These are phyloP conservation scores for Yarrowia keelungensis DNA, from an alignment of 805 yeast species.

Conservation along the genomic window DNA sequence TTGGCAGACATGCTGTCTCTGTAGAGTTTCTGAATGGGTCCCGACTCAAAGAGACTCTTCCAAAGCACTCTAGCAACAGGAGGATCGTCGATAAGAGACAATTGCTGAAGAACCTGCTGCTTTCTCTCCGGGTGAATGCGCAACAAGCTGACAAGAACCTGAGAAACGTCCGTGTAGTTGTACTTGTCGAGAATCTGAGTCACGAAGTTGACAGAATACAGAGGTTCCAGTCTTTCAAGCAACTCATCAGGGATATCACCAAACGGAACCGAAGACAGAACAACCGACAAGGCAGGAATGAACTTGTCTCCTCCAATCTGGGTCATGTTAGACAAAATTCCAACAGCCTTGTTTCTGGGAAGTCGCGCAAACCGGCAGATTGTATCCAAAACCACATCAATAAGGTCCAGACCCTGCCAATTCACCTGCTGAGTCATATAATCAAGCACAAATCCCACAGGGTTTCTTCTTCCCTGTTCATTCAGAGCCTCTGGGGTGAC, in stretches of 20 bases:
- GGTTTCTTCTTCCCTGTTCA: slow-evolving; percentile 13
- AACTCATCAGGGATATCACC: slow-evolving; percentile 25
- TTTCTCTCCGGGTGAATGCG: slow-evolving; percentile 27
- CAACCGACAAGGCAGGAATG: slow-evolving; percentile 35
- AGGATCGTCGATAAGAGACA: slow-evolving; percentile 27
- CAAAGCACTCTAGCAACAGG: slow-evolving; percentile 24
- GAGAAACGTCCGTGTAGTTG: slow-evolving; percentile 32
- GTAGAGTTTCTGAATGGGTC: slow-evolving; percentile 41
- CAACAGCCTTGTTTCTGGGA: slow-evolving; percentile 5
- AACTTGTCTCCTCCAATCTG: slow-evolving; percentile 38
- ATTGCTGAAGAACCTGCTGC: slow-evolving; percentile 15
- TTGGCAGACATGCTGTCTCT: slow-evolving; percentile 40
- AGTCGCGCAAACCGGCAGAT: slow-evolving; percentile 12
- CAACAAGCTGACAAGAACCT: slow-evolving; percentile 17
- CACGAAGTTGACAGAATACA: slow-evolving; percentile 19
- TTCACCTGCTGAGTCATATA: slow-evolving; percentile 16
- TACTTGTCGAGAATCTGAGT: slow-evolving; percentile 15
- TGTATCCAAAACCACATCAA: slow-evolving; percentile 14
- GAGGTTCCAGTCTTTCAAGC: slow-evolving; percentile 3
- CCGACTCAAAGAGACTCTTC: slow-evolving; percentile 29
- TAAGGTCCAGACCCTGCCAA: slow-evolving; percentile 29
- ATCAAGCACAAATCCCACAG: slow-evolving; percentile 11
- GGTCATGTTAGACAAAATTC: slow-evolving; percentile 12
- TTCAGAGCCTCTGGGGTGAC: slow-evolving; percentile 13
- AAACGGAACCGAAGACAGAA: slow-evolving; percentile 19